Evolutionary conservation across 306 rosid species (phyloP).

Genomic region (Hippophae tibetana): DNA sequence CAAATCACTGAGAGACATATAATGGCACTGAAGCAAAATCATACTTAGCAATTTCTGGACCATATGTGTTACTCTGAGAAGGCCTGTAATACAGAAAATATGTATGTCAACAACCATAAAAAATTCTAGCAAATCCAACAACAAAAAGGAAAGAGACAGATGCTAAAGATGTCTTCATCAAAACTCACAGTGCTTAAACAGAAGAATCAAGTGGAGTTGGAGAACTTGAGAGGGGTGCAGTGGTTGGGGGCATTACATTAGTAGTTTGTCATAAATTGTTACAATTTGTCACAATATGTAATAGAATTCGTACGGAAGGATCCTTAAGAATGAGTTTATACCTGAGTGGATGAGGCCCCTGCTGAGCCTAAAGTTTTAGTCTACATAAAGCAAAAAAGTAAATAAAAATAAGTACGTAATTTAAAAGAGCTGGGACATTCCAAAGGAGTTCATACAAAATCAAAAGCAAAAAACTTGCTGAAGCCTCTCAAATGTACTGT

Average conservation of each 20-base stretch:
- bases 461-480: not conserved
- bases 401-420: not conserved
- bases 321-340: conserved; percentile 18
- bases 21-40: conserved; percentile 9
- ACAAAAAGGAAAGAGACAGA: not conserved
- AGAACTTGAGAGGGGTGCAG: conserved; percentile 39
- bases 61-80: conserved; percentile 24
- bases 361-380: conserved; percentile 53
- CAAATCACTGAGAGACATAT: too few species aligned
- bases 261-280: conserved; percentile 42
- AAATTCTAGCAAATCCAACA: conserved; percentile 5
- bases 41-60: conserved; percentile 42
- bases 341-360: conserved; percentile 76
- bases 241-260: conserved; percentile 37
- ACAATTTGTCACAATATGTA: conserved; percentile 12
- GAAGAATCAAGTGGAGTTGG: conserved; percentile 37
- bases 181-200: conserved; percentile 50
- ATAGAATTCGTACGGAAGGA: conserved; percentile 4
- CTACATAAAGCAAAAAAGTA: conserved; percentile 31
- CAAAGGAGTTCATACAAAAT: not conserved
- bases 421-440: not conserved
- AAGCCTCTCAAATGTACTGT: not conserved
- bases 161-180: conserved; percentile 10
- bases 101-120: not conserved
- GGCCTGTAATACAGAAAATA: conserved; percentile 23